Conservation (phyloP, 805 yeast species). For the Metschnikowia henanensis region DNA sequence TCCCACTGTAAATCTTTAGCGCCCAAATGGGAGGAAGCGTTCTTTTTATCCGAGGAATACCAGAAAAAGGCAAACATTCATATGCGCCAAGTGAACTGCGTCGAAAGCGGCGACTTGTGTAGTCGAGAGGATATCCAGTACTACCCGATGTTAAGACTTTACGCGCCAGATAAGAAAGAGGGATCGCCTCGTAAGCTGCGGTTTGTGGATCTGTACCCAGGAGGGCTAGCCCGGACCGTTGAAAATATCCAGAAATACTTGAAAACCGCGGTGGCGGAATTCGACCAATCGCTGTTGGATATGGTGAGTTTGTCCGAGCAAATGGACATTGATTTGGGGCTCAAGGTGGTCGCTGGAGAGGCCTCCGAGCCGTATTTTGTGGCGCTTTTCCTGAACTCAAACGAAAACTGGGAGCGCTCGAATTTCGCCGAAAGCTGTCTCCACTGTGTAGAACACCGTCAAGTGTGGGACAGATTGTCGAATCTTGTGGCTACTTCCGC, state of each 20-base stretch:
- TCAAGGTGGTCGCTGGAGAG: slow-evolving; percentile 53
- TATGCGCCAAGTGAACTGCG: slow-evolving; percentile 82
- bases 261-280: slow-evolving; percentile 51
- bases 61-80: slow-evolving; percentile 45
- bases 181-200: slow-evolving; percentile 24
- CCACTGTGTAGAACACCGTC: slow-evolving; percentile 51
- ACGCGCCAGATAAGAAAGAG: slow-evolving; percentile 51
- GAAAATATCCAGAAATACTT: slow-evolving; percentile 54
- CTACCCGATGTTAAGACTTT: slow-evolving; percentile 75
- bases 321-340: slow-evolving; percentile 42
- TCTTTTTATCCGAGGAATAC: slow-evolving; percentile 46
- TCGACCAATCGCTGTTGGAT: slow-evolving; percentile 36
- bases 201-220: slow-evolving; percentile 47
- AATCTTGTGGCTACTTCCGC: slow-evolving; percentile 43
- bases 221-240: slow-evolving; percentile 42
- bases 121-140: slow-evolving; percentile 55
- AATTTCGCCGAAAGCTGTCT: slow-evolving; percentile 42
- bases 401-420: slow-evolving; percentile 39
- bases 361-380: slow-evolving; percentile 50
- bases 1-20: slow-evolving; percentile 75
- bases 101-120: slow-evolving; percentile 85
- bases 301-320: slow-evolving; percentile 42
- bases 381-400: slow-evolving; percentile 64
- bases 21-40: slow-evolving; percentile 80
- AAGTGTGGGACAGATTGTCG: slow-evolving; percentile 58